Evolutionary conservation across 2,329 filamentous ascomycete genomes (phyloP), one percentile per base, ranked within the genome.

Genomic region (Colletotrichum salicis): DNA sequence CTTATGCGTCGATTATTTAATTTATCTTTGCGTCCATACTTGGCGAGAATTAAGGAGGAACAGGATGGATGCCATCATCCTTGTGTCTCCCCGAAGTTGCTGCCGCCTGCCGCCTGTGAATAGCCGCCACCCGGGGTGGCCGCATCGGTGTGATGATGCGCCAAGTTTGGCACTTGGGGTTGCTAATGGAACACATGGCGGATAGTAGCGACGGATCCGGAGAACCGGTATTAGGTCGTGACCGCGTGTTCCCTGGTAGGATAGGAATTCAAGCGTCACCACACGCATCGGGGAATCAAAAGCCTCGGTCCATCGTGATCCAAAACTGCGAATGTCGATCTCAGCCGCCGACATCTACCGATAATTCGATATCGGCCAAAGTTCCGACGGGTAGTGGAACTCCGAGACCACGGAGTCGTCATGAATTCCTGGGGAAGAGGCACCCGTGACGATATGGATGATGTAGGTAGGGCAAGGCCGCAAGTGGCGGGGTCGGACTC

Each of bases 301-400:
- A 37, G 10, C 57, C 68, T 68, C 64, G 58, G 52, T 24, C 19
- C 51, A 58, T 41, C 58, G 58, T 45, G 37, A 63, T 55, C 31
- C 67, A 65, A 27, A n/a, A 35, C 12, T 37, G 6, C 35, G 27
- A 52, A 15, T 22, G 11, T 31, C 29, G 54, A 69, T 65, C 57
- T 57, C 35, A 37, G 45, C 15, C n/a, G 31, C 24, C 31, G 22
- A 19, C 31, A 33, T n/a, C 31, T 41, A 22, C 15, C 31, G 27
- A 29, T 22, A 54, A 15, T 29, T 29, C 27, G 27, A 29, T 29
- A 29, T 41, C 33, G 22, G 52, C 60, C 27, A 31, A 41, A 27
- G 48, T 55, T 29, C n/a, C 61, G 27, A 61, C 37, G 22, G 35
- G 24, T 48, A 35, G 31, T 35, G 13, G 56, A 4, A 27, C 12